A percentile compares a stretch with the other conserved stretches of the same genome.
These are phyloP conservation scores for Penicillium parvum DNA, from an alignment of 495 filamentous ascomycete genomes.

Conservation along the genomic window DNA sequence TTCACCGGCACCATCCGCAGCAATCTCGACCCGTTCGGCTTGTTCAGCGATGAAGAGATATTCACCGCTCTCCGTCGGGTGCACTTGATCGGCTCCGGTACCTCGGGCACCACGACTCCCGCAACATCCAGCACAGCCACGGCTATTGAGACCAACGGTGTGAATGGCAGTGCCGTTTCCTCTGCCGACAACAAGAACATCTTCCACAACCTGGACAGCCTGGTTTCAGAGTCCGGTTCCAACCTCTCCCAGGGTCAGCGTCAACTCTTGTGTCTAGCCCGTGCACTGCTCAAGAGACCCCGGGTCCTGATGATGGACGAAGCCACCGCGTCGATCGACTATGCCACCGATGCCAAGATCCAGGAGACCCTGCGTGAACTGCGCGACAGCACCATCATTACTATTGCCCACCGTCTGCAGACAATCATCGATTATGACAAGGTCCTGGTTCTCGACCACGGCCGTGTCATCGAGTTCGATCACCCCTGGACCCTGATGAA, in stretches of 20 bases:
- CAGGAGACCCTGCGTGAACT: constrained; percentile 91
- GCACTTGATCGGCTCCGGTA: constrained; percentile 70
- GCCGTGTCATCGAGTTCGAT: constrained; percentile 80
- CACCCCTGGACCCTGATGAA: constrained; percentile 76
- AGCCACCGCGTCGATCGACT: constrained; percentile 97
- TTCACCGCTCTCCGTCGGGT: constrained; percentile 86
- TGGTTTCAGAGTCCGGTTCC: constrained; percentile 85
- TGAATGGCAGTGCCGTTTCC: constrained; percentile 30
- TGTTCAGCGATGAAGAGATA: constrained; percentile 90
- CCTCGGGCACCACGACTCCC: constrained; percentile 42
- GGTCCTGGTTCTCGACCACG: constrained; percentile 93
- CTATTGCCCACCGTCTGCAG: constrained; percentile 95
- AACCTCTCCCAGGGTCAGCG: constrained; percentile 97
- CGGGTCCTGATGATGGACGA: constrained; percentile 98
- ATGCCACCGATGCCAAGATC: constrained; percentile 91
- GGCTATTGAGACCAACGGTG: constrained; percentile 36
- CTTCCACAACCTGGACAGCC: constrained; percentile 81
- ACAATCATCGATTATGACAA: constrained; percentile 98
- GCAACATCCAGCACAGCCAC: constrained; percentile 35
- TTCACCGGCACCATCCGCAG: constrained; percentile 93
- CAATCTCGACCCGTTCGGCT: constrained; percentile 90
- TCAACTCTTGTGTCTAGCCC: constrained; percentile 91
- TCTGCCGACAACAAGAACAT: constrained; percentile 79
- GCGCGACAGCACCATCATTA: constrained; percentile 83
- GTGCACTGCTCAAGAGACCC: constrained; percentile 86